A percentile compares a stretch with the other conserved stretches of the same genome.
These are phyloP conservation scores for Trametes gibbosa DNA, from an alignment of 768 basidiomycete species.

Conservation along the genomic window DNA sequence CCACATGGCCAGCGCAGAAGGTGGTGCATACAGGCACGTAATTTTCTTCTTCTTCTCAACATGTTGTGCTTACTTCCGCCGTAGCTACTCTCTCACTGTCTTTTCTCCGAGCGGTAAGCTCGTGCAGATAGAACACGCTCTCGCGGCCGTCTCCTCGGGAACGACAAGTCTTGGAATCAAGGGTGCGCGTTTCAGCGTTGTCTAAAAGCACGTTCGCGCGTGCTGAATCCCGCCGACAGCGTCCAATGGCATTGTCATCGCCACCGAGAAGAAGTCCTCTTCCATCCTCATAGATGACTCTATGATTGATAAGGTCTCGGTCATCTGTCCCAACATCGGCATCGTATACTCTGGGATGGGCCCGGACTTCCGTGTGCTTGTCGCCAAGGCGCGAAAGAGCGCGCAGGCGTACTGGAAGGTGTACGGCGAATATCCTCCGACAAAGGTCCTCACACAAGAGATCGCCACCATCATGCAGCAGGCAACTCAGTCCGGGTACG, in stretches of 20 bases:
- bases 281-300: conserved; percentile 98
- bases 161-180: conserved; percentile 98
- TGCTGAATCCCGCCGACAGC: conserved; percentile 48
- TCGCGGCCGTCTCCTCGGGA: conserved; percentile 93
- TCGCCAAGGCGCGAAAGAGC: conserved; percentile 93
- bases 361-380: conserved; percentile 93
- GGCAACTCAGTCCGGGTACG: conserved; percentile 97
- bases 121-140: conserved; percentile 99
- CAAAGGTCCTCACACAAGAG: conserved; percentile 93
- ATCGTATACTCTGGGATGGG: conserved; percentile 99
- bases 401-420: conserved; percentile 99
- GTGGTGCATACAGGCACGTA: conserved; percentile 37
- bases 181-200: conserved; percentile 48
- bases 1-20: conserved; percentile 75
- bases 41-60: not conserved
- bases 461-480: conserved; percentile 98
- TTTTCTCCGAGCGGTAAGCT: conserved; percentile 99
- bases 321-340: conserved; percentile 98
- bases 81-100: conserved; percentile 96
- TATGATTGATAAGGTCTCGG: conserved; percentile 95
- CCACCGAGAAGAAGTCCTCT: conserved; percentile 98
- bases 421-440: conserved; percentile 97
- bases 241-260: conserved; percentile 98
- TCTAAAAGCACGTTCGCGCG: conserved; percentile 8
- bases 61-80: conserved; percentile 7